A percentile compares a stretch with the other conserved stretches of the same genome.
These are phyloP conservation scores for Ophidiomyces ophidiicola DNA, from an alignment of 2,329 filamentous ascomycete species.

Conservation along the genomic window DNA sequence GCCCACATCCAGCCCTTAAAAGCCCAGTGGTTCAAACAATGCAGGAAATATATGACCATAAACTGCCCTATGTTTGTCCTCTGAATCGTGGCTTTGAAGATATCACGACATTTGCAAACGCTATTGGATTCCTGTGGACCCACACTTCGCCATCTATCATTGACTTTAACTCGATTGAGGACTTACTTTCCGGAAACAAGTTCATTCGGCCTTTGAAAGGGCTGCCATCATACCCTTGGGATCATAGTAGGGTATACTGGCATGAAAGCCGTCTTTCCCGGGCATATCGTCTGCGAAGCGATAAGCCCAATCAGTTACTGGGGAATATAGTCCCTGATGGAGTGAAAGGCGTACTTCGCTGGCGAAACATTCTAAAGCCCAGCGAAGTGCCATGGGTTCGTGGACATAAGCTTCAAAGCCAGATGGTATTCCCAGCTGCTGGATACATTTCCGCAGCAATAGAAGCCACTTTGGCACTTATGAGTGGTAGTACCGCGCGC, in stretches of 20 bases:
- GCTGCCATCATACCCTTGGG: constrained; percentile 16
- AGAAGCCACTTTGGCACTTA: constrained; percentile 17
- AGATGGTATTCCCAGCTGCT: constrained; percentile 23
- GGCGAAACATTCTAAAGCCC: constrained; percentile 20
- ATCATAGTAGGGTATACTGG: constrained; percentile 16
- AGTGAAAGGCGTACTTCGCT: constrained; percentile 18
- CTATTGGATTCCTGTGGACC: constrained; percentile 12
- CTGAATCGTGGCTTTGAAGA: constrained; percentile 17
- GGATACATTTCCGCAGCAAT: constrained; percentile 19
- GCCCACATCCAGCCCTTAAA: constrained; percentile 27
- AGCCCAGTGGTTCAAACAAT: constrained; percentile 23
- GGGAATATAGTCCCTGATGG: constrained; percentile 14
- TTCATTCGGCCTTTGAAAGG: constrained; percentile 3
- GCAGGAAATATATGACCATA: constrained; percentile 15
- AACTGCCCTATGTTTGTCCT: constrained; percentile 16
- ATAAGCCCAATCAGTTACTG: constrained; percentile 16
- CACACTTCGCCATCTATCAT: constrained; percentile 5
- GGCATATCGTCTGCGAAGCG: constrained; percentile 8
- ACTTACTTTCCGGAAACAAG: background rate
- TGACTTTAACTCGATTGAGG: constrained; percentile 3
- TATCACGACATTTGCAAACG: constrained; percentile 11
- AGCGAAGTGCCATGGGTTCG: constrained; percentile 24
- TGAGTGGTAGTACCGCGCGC: background rate
- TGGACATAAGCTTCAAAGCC: constrained; percentile 22
- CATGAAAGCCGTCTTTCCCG: constrained; percentile 14